These are phyloP conservation scores for Cryptococcus sp. DNA, from an alignment of 1,284 basidiomycete genomes.

Conservation along the genomic window DNA sequence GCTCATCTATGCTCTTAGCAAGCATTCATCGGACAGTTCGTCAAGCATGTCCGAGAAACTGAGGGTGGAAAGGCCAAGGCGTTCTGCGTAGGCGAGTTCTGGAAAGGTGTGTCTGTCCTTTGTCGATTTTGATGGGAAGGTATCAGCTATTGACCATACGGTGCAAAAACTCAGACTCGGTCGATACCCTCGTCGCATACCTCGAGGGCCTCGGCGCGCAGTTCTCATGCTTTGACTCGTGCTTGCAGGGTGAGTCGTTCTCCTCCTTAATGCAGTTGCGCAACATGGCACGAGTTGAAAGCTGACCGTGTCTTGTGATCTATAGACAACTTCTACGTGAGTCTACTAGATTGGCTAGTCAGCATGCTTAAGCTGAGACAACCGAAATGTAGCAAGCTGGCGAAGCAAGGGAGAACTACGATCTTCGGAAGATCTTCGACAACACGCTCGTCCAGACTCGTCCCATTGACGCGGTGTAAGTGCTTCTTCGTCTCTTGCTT, in stretches of 20 bases:
- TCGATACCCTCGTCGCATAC: slow-evolving; percentile 43
- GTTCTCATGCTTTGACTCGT: slow-evolving; percentile 62
- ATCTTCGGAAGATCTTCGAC: slow-evolving; percentile 61
- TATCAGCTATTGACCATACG: background rate
- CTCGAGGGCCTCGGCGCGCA: slow-evolving; percentile 55
- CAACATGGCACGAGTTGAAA: background rate
- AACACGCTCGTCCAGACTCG: slow-evolving; percentile 58
- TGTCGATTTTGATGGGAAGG: background rate
- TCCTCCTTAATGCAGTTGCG: background rate
- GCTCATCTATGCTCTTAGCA: slow-evolving; percentile 17
- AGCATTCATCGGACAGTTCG: slow-evolving; percentile 59
- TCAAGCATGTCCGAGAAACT: slow-evolving; percentile 57
- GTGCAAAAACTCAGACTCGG: slow-evolving; percentile 37
- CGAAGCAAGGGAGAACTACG: slow-evolving; percentile 56
- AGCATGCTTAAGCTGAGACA: background rate
- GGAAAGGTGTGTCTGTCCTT: slow-evolving; percentile 51
- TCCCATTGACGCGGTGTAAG: slow-evolving; percentile 61
- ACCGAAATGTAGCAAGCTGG: slow-evolving; percentile 48
- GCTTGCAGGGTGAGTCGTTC: slow-evolving; percentile 53
- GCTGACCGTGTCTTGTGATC: background rate
- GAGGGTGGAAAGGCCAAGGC: slow-evolving; percentile 53
- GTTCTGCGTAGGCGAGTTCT: slow-evolving; percentile 61
- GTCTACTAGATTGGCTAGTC: background rate
- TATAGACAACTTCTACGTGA: slow-evolving; percentile 57
- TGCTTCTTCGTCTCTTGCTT: background rate